Percentiles rank a stretch among this genome's conserved stretches.
These are phyloP conservation scores for Mitosporidium daphniae DNA, from an alignment of 371 early-diverging fungal species.

Conservation along the genomic window DNA sequence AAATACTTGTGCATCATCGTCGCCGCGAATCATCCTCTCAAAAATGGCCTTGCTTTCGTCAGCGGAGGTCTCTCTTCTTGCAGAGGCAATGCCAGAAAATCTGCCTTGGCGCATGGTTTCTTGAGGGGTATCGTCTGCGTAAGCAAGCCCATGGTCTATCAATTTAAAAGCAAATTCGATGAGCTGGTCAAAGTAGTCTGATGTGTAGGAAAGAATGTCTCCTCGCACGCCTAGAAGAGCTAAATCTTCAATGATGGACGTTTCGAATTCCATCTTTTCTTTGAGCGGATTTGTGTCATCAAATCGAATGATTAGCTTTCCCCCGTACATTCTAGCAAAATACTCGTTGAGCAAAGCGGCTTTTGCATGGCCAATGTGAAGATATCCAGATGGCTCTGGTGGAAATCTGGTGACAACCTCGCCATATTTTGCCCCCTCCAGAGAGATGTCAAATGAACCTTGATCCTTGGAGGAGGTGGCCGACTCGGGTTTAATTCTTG, in stretches of 20 bases:
- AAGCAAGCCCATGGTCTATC: slow-evolving; percentile 69
- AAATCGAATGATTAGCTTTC: slow-evolving; percentile 76
- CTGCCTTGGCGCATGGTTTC: slow-evolving; percentile 65
- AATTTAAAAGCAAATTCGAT: slow-evolving; percentile 44
- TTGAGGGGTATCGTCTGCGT: slow-evolving; percentile 75
- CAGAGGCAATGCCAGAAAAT: slow-evolving; percentile 45
- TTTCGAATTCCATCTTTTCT: slow-evolving; percentile 77
- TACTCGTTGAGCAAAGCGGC: slow-evolving; percentile 91
- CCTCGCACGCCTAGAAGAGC: slow-evolving; percentile 39
- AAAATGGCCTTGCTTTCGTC: slow-evolving; percentile 69
- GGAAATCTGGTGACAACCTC: slow-evolving; percentile 83
- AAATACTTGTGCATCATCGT: slow-evolving; percentile 12
- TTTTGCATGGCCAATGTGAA: slow-evolving; percentile 96
- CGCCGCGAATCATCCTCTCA: slow-evolving; percentile 63
- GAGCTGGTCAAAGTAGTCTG: slow-evolving; percentile 66
- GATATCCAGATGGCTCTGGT: slow-evolving; percentile 87
- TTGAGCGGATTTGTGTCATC: slow-evolving; percentile 98
- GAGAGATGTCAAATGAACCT: slow-evolving; percentile 47
- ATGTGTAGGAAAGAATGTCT: slow-evolving; percentile 47
- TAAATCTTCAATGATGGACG: slow-evolving; percentile 64
- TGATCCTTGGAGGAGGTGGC: slow-evolving; percentile 16
- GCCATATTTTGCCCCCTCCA: slow-evolving; percentile 36
- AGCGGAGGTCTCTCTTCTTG: slow-evolving; percentile 36
- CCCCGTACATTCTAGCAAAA: slow-evolving; percentile 63
- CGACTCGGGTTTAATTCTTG: slow-evolving; percentile 8